Evolutionary conservation across 306 rosid species (phyloP).

Genomic region (Fragaria ananassa): DNA sequence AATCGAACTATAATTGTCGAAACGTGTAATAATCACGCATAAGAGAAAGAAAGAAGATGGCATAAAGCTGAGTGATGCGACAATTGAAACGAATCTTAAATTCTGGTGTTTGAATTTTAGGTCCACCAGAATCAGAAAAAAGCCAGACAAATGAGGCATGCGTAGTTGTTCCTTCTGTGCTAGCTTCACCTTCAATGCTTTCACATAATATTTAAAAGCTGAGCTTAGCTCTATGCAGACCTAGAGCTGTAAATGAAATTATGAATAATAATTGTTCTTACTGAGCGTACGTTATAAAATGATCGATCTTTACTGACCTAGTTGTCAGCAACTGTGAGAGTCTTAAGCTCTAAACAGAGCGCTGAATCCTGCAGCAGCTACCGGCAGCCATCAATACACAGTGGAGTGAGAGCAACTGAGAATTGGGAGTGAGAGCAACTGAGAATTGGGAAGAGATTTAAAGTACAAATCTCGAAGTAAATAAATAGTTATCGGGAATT

Average conservation of each 20-base stretch:
- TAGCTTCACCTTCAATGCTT: background rate
- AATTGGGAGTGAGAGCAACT: background rate
- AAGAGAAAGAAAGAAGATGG: background rate
- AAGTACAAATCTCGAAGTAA: background rate
- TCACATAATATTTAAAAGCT: background rate
- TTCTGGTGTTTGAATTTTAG: background rate
- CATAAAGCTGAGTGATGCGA: background rate
- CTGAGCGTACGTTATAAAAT: background rate
- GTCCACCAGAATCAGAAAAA: background rate
- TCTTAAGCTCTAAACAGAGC: background rate
- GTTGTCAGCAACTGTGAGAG: constrained; percentile 7
- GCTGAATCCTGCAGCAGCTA: background rate
- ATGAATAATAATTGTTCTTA: constrained; percentile 1
- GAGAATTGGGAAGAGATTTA: background rate
- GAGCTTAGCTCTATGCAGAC: background rate
- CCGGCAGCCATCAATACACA: constrained; percentile 8
- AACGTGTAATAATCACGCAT: background rate
- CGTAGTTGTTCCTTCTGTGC: background rate
- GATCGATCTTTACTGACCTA: background rate
- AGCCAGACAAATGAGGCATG: constrained; percentile 6
- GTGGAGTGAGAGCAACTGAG: background rate
- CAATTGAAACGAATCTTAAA: background rate
- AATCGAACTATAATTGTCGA: background rate
- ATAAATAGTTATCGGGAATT: background rate
- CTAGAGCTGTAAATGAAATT: background rate